Evolutionary conservation across 176 grass and related monocot genomes (phyloP), one percentile per base, ranked within the genome.

Genomic region (maize (Zea mays)): DNA sequence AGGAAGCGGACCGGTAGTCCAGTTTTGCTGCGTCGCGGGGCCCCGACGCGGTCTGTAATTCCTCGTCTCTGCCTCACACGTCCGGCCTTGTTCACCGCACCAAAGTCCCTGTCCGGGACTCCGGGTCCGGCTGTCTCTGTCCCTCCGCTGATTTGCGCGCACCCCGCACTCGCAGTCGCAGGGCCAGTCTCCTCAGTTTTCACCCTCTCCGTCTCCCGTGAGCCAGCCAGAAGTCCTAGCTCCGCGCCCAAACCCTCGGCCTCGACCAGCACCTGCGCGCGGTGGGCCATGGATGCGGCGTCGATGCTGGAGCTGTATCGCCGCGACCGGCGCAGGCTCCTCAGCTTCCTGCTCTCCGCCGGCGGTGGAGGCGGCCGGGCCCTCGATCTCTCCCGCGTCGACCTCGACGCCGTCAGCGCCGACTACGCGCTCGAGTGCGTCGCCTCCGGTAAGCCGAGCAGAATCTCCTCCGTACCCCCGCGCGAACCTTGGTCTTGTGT

Each of bases 341-440:
- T 97, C 48, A 76, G 88, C 8, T 92, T 90, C 82, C 80, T 97
- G 58, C 82, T 94, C 82, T 97, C 89, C 13, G 75, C 91, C 19
- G 74, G 35, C 36, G 69, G 69, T 65, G 72, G 79, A 20, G 78
- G 82, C 45, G 57, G 79, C 59, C 62, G 62, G 74, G 82, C 76
- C 6, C 52, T 91, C 40, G 90, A 88, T 51, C 85, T 93, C 54
- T 85, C 91, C 57, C 79, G 67, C 19, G 54, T 97, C 69, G 94
- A 97, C 81, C 86, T 94, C 77, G 91, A 94, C 73, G 57, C 66
- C 54, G 64, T 97, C 65, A 94, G 88, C 85, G 85, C 85, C 63
- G 87, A 94, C 83, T 92, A 93, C 62, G 86, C 88, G 42, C 79
- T 97, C 42, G 82, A 91, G 58, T 93, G 89, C 86, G 54, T 97